Evolutionary conservation across 108 stramenopile genomes (phyloP), one percentile per base, ranked within the genome.

Genomic region (Nitzschia palea): DNA sequence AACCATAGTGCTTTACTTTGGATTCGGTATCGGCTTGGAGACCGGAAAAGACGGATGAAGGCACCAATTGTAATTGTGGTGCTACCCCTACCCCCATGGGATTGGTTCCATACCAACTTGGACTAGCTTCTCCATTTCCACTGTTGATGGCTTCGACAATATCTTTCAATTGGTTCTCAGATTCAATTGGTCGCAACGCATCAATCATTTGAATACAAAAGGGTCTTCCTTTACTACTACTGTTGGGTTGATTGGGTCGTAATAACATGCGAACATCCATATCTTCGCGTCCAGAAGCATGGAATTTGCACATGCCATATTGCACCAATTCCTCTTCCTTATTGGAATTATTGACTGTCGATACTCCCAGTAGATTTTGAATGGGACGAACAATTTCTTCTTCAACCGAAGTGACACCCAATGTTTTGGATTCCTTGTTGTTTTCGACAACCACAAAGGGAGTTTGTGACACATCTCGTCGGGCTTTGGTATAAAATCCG

Each of bases 251-350:
- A 35, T 61, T 65, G 12, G 74, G 76, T 25, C 86, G 84, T 8
- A 91, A 36, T 14, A 92, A 47, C 90, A 93, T 93, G n/a, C 91
- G 67, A 12, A 96, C 95, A 67, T 96, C 91, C 78, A 93, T 85
- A 62, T 96, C 95, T 63, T 96, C 95, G 44, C 95, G 67, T 30
- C 95, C 95, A 28, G 84, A 88, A 1, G 86, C 91, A 79, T 96
- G 95, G 55, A 96, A 91, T 59, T 91, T 91, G 45, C 68, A 70
- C 84, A 80, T 80, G 9, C 91, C 90, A 62, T 78, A 93, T 37
- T 84, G 72, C 22, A 85, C 61, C 33, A 48, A 59, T 6, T 14
- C 12, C 33, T 12, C 29, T 9, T 15, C 43, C 18, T 42, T 50
- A 55, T 56, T 45, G 15, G 27, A 12, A 65, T 90, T 90, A 57